phyloP scores from a whole-genome alignment of 257 asterid species.

The Solanum corneliomulleri region DNA sequence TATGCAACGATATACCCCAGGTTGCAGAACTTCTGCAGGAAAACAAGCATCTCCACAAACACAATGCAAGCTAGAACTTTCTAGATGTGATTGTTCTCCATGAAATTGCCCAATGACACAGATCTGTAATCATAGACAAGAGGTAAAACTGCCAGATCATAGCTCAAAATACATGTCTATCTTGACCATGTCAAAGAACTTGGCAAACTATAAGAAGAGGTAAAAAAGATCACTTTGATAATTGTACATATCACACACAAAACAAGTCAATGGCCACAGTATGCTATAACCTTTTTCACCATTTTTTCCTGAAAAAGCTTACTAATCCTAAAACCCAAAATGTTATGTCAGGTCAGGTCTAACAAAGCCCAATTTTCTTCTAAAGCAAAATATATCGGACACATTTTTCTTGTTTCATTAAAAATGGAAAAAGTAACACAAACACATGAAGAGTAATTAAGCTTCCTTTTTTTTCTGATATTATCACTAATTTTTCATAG shows the following conservation, averaged over 20 bases:
- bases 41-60: slow-evolving; percentile 55
- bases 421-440: neutral
- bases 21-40: slow-evolving; percentile 52
- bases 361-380: neutral
- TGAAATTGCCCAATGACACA: slow-evolving; percentile 58
- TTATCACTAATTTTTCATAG: neutral
- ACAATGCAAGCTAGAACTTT: slow-evolving; percentile 38
- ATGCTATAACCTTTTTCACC: neutral
- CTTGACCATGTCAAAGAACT: neutral
- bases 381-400: neutral
- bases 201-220: neutral
- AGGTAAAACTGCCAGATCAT: neutral
- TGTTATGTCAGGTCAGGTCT: neutral
- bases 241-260: neutral
- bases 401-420: neutral
- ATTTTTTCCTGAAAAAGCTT: neutral
- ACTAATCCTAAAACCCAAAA: neutral
- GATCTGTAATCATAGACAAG: slow-evolving; percentile 47
- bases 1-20: slow-evolving; percentile 71
- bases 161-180: neutral
- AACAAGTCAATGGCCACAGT: neutral
- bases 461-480: neutral
- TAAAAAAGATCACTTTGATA: neutral
- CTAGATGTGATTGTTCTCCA: slow-evolving; percentile 27
- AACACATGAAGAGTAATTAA: neutral